Evolutionary conservation across 2,329 filamentous ascomycete species (phyloP), one percentile per base, ranked within the genome.

Genomic region (Alternaria infectoria): DNA sequence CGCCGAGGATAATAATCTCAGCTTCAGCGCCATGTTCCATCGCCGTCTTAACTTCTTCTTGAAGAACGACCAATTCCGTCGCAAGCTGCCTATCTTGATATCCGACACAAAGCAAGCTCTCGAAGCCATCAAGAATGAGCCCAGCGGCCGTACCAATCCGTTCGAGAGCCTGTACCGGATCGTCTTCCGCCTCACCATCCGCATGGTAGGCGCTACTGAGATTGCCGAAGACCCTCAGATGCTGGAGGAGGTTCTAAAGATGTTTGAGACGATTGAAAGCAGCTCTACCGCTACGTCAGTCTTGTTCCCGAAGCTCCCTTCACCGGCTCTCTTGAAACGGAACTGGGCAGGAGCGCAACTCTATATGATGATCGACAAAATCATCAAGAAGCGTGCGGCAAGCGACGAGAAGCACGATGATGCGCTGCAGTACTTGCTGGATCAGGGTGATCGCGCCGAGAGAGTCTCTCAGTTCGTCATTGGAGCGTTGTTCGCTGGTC

Each of bases 101-200:
- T 67, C 66, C 8, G 75, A 77, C 19, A 85, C 74, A 74, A 81
- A 17, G 72, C 80, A 69, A 5, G 74, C 76, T 0, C 74, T 85
- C 17, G 77, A 83, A 12, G 66, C 64, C 5, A 77, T 86, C 9
- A 75, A 73, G 5, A 70, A 70, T 3, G 70, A 77, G 30, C 68
- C 75, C 6, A 69, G 67, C 8, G 78, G 77, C 9, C 73, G 81
- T 6, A 84, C 85, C 8, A 82, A 88, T 64, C 86, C 86, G 0
- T 88, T 88, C 68, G 81, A 86, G 36, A 81, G 81, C 69, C 78
- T 88, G 50, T 87, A 87, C 69, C 73, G 79, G 6, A 78, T 86
- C 58, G 81, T 88, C 2, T 89, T 85, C 73, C 81, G 84, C 69
- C 80, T 89, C n/a, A 88, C 86, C 5, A 87, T 88, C 78, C 83